Evolutionary conservation across 192 early-diverging fungal species (phyloP), one percentile per base, ranked within the genome.

Genomic region (Phlyctochytrium planicorne): DNA sequence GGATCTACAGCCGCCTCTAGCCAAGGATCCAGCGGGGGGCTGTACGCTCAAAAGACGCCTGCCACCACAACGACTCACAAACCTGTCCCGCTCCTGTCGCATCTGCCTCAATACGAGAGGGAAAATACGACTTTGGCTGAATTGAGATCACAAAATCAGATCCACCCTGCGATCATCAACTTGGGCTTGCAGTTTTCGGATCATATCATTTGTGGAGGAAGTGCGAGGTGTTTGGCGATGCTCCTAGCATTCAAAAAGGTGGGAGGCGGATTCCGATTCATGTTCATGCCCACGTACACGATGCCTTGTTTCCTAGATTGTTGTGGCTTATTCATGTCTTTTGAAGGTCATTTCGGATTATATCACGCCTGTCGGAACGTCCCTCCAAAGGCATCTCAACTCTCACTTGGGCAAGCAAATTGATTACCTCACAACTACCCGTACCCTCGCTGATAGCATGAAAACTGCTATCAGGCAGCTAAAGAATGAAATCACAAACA

Each of bases 391-490:
- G 56, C 82, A 93, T 75, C 84, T 99, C 66, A 89, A 82, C 32
- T 86, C 82, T 27, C 83, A 96, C 65, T 67, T 99, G 53, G 88
- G 89, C 70, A 89, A 91, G 56, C 96, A 99, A 69, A 93, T 98
- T 68, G 91, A 88, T 65, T 96, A 94, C 68, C 74, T 99, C 47
- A 84, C 89, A 30, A 87, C 87, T 53, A 88, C 87, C 59, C 88
- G 97, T 30, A 84, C 89, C 2, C 87, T 98, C 83, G 91, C 92
- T n/a, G 86, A 93, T 31, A 91, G 91, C 73, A 97, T 99, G 95
- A 89, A 90, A 65, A 93, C 90, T 25, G 92, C 93, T 25, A 95
- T 98, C 63, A 84, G 94, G 37, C 89, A 86, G 65, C 74, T 99
- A 36, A 98, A 97, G 78, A 83, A 85, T 69, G 90, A 94, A 72